A percentile compares a stretch with the other conserved stretches of the same genome.
These are phyloP conservation scores for Plasmodium berghei DNA, from an alignment of 169 alveolate species.

Conservation along the genomic window DNA sequence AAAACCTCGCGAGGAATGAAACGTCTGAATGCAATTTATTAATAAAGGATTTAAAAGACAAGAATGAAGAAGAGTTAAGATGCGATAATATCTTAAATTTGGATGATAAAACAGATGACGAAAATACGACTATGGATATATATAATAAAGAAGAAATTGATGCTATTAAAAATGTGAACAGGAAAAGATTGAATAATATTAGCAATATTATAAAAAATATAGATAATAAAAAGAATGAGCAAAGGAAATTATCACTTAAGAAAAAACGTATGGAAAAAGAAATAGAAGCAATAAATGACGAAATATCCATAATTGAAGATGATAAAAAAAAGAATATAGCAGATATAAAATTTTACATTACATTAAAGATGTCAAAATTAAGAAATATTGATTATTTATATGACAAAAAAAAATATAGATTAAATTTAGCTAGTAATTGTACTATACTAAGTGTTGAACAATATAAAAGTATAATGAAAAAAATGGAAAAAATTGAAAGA, in stretches of 20 bases:
- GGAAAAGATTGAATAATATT: conserved; percentile 12
- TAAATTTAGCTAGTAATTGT: conserved; percentile 45
- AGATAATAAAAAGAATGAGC: conserved; percentile 61
- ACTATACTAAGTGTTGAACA: conserved; percentile 43
- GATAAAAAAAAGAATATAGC: conserved; percentile 65
- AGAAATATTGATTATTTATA: conserved; percentile 66
- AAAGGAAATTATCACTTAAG: conserved; percentile 30
- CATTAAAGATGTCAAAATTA: conserved; percentile 42
- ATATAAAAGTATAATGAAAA: conserved; percentile 29
- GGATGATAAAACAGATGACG: conserved; percentile 2
- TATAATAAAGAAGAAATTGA: conserved; percentile 42
- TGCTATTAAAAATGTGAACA: conserved; percentile 30
- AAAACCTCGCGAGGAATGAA: conserved; percentile 32
- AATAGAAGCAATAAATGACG: conserved; percentile 52
- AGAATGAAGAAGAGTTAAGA: conserved; percentile 15
- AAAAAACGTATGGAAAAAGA: conserved; percentile 61
- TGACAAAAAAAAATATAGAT: conserved; percentile 71
- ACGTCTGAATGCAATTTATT: conserved; percentile 10
- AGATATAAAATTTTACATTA: conserved; percentile 40
- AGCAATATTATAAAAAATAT: conserved; percentile 42
- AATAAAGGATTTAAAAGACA: conserved; percentile 21
- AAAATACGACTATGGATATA: conserved; percentile 8
- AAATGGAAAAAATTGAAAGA: conserved; percentile 9
- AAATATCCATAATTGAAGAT: conserved; percentile 48
- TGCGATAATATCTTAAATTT: conserved; percentile 16